Percentiles rank a stretch among this genome's conserved stretches.
Evolutionary conservation across 257 asterid species (phyloP).

Genomic region (Solanum bukasovii): DNA sequence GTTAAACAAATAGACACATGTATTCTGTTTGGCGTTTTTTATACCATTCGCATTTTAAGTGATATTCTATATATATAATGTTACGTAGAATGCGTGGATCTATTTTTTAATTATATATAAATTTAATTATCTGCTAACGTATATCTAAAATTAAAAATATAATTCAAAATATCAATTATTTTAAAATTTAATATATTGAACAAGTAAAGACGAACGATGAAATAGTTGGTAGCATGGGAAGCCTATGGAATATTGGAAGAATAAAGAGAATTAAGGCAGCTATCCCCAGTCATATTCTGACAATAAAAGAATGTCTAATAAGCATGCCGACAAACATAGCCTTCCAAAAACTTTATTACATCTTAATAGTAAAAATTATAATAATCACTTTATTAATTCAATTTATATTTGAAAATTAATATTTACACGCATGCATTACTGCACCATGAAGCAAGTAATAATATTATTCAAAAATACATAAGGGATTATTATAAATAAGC

Average conservation of each 20-base stretch:
- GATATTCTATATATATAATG: too few species aligned
- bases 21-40: rapidly evolving
- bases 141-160: too few species aligned
- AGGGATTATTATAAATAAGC: not conserved
- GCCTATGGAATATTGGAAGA: conserved; percentile 13
- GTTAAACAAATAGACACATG: not conserved
- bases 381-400: not conserved
- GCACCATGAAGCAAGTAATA: conserved; percentile 1
- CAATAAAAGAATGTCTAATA: conserved; percentile 2
- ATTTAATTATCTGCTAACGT: too few species aligned
- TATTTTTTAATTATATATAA: too few species aligned
- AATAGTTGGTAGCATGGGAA: not conserved
- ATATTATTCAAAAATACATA: not conserved
- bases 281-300: conserved; percentile 10
- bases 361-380: not conserved
- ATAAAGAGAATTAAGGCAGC: conserved; percentile 2
- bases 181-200: too few species aligned
- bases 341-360: conserved; percentile 1
- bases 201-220: not conserved
- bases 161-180: too few species aligned
- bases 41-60: too few species aligned
- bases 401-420: not conserved
- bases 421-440: conserved; percentile 24
- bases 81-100: rapidly evolving
- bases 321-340: conserved; percentile 9